A percentile compares a stretch with the other conserved stretches of the same genome.
phyloP scores from a whole-genome alignment of 2,329 filamentous ascomycete species.

The Exophiala calicioides region DNA sequence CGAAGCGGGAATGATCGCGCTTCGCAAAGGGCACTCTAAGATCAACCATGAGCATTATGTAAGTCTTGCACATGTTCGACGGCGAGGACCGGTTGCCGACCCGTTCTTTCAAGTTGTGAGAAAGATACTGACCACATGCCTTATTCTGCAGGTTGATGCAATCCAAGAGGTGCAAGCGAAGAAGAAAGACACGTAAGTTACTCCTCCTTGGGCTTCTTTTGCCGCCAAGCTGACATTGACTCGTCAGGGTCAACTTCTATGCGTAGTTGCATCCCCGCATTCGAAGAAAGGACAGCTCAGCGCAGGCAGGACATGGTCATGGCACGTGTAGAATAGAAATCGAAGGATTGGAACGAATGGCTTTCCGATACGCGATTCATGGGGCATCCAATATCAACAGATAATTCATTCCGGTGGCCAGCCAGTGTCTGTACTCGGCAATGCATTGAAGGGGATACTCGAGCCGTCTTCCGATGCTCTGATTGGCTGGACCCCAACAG shows the following conservation, averaged over 20 bases:
- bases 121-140: too few relatives aligned
- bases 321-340: constrained; percentile 8
- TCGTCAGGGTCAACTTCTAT: constrained; percentile 36
- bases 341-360: too few relatives aligned
- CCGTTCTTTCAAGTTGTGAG: too few relatives aligned
- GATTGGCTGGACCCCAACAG: constrained; percentile 7
- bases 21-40: constrained; percentile 92
- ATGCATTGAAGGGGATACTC: constrained; percentile 1
- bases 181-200: constrained; percentile 76
- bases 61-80: too few relatives aligned
- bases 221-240: constrained; percentile 8
- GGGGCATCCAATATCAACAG: too few relatives aligned
- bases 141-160: too few relatives aligned
- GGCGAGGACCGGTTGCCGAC: too few relatives aligned
- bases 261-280: constrained; percentile 25
- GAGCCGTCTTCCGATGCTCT: too few relatives aligned
- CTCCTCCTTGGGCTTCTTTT: not conserved
- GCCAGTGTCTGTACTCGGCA: not conserved
- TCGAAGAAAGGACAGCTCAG: too few relatives aligned
- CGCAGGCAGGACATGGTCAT: not conserved
- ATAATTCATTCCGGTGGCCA: not conserved
- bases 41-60: constrained; percentile 98
- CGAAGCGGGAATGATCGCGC: constrained; percentile 95
- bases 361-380: too few relatives aligned
- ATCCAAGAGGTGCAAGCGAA: constrained; percentile 86